A percentile compares a stretch with the other conserved stretches of the same genome.
Conservation (phyloP, 2,329 filamentous ascomycete genomes). For the Pseudogymnoascus sp. region DNA sequence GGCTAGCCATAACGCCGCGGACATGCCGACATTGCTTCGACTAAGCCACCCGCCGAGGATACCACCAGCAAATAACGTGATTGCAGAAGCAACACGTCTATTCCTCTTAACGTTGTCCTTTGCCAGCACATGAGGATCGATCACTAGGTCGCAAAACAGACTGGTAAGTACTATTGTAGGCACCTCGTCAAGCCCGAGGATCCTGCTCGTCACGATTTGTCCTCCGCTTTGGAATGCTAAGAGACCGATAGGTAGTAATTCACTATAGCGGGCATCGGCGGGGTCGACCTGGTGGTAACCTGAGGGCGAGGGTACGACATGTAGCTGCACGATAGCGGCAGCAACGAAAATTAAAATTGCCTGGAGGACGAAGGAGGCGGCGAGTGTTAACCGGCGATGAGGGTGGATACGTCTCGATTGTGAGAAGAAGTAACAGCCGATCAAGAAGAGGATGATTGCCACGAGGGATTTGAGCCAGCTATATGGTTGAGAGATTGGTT, state of each 20-base stretch:
- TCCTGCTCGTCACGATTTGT: slow-evolving; percentile 67
- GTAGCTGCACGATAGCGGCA: slow-evolving; percentile 20
- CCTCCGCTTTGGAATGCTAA: slow-evolving; percentile 62
- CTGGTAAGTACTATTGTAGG: slow-evolving; percentile 76
- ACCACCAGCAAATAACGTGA: slow-evolving; percentile 44
- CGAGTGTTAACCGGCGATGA: slow-evolving; percentile 36
- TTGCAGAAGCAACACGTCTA: slow-evolving; percentile 41
- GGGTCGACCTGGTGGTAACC: too few relatives aligned
- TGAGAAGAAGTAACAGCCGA: slow-evolving; percentile 45
- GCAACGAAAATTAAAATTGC: slow-evolving; percentile 43
- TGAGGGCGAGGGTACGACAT: too few relatives aligned
- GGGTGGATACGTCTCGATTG: slow-evolving; percentile 30
- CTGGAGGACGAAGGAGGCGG: slow-evolving; percentile 45
- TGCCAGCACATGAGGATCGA: slow-evolving; percentile 24
- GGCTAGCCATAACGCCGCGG: slow-evolving; percentile 41
- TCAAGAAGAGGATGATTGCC: slow-evolving; percentile 47
- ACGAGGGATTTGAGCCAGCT: slow-evolving; percentile 48
- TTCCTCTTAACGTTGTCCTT: slow-evolving; percentile 45
- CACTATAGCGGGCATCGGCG: slow-evolving; percentile 31
- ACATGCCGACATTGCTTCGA: slow-evolving; percentile 42
- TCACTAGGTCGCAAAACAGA: slow-evolving; percentile 71
- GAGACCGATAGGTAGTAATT: slow-evolving; percentile 23
- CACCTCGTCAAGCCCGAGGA: slow-evolving; percentile 60
- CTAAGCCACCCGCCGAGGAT: slow-evolving; percentile 48
- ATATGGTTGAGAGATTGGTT: slow-evolving; percentile 39